phyloP scores from a whole-genome alignment of 2,329 filamentous ascomycete genomes.

The Diaporthe vaccinii region DNA sequence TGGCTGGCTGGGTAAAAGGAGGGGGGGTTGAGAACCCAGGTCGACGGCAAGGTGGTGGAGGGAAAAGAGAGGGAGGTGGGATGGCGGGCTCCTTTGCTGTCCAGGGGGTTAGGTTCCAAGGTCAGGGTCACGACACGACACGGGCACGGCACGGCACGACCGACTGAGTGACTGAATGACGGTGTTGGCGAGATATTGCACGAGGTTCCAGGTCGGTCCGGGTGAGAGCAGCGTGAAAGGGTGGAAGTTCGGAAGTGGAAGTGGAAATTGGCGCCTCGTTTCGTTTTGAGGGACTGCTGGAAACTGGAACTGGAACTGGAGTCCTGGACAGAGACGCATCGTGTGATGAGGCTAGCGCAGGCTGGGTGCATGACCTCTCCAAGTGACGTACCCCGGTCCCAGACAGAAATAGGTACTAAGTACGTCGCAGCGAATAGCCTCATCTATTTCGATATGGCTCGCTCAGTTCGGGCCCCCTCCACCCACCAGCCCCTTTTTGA shows the following conservation, averaged over 20 bases:
- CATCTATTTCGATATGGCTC: slow-evolving; percentile 21
- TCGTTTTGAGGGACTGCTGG: slow-evolving; percentile 40
- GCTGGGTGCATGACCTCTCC: slow-evolving; percentile 36
- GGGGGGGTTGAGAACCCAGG: slow-evolving; percentile 14
- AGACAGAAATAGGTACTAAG: slow-evolving; percentile 33
- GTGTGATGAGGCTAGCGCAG: slow-evolving; percentile 38
- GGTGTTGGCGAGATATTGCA: slow-evolving; percentile 30
- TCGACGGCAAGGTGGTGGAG: slow-evolving; percentile 33
- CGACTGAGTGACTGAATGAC: slow-evolving; percentile 27
- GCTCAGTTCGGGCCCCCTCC: not conserved
- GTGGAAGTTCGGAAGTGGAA: slow-evolving; percentile 21
- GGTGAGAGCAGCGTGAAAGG: slow-evolving; percentile 32
- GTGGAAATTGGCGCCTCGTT: slow-evolving; percentile 42
- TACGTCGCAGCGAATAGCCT: slow-evolving; percentile 35
- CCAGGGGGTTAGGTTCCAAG: slow-evolving; percentile 16
- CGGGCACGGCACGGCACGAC: slow-evolving; percentile 30
- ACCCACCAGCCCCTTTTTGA: not conserved
- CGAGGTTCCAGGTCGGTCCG: slow-evolving; percentile 25
- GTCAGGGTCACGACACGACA: slow-evolving; percentile 33
- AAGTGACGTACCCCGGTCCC: slow-evolving; percentile 37
- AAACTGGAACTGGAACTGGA: slow-evolving; percentile 18
- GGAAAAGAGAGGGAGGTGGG: slow-evolving; percentile 28
- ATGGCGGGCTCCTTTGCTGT: slow-evolving; percentile 16
- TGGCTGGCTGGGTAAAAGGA: not conserved
- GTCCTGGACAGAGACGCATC: slow-evolving; percentile 33